These are phyloP conservation scores for Sporothrix brunneoviolacea DNA, from an alignment of 2,329 filamentous ascomycete species.

Conservation along the genomic window DNA sequence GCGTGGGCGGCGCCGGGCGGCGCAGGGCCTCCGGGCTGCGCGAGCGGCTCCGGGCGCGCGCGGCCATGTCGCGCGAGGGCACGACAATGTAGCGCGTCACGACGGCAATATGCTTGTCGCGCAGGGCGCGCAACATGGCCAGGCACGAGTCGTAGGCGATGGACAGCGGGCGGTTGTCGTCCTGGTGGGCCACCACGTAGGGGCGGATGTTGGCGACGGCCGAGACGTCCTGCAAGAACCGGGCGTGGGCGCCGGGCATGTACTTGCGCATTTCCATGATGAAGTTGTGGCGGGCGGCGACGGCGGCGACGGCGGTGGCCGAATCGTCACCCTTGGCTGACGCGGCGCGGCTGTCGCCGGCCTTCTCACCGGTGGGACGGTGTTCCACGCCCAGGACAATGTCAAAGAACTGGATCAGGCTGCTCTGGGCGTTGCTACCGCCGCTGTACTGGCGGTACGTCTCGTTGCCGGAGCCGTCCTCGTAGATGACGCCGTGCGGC, in stretches of 20 bases:
- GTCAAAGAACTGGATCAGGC: conserved; percentile 95
- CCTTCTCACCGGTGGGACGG: conserved; percentile 74
- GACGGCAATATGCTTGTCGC: conserved; percentile 93
- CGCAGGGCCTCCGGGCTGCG: conserved; percentile 44
- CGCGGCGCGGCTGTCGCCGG: conserved; percentile 35
- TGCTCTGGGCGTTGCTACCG: conserved; percentile 95
- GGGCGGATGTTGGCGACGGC: conserved; percentile 79
- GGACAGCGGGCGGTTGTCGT: conserved; percentile 57
- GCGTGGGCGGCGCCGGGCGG: conserved; percentile 15
- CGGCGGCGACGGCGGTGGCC: background rate
- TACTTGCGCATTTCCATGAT: conserved; percentile 95
- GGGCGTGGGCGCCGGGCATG: conserved; percentile 89
- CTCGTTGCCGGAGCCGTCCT: conserved; percentile 60
- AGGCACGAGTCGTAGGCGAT: conserved; percentile 89
- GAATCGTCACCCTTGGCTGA: too few relatives aligned
- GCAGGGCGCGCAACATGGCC: conserved; percentile 59
- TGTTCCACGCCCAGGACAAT: conserved; percentile 85
- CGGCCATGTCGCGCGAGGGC: conserved; percentile 69
- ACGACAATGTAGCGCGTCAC: conserved; percentile 93
- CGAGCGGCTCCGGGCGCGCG: conserved; percentile 54
- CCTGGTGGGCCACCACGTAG: conserved; percentile 59
- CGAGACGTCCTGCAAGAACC: conserved; percentile 76
- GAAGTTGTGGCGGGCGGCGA: conserved; percentile 65
- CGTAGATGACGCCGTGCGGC: conserved; percentile 80
- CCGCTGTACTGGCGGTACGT: conserved; percentile 81